phyloP scores from a whole-genome alignment of 345 rosid species.

The Ceriops decandra region DNA sequence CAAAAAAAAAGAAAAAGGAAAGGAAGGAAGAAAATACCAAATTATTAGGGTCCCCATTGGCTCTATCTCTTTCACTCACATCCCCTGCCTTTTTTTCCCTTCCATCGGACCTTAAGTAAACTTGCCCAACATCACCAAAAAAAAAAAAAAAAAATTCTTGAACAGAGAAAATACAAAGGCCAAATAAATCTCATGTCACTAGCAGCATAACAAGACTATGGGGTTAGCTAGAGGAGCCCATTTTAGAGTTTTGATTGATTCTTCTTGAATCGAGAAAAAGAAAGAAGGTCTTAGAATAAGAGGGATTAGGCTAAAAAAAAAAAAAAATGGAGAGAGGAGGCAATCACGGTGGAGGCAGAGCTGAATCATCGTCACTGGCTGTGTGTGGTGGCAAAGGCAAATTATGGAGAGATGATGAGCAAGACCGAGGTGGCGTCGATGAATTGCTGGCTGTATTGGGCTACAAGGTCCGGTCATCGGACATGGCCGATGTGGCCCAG shows the following conservation, averaged over 20 bases:
- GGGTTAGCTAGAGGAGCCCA: too few relatives aligned
- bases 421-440: constrained; percentile 34
- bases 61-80: constrained; percentile 44
- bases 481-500: constrained; percentile 35
- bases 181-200: too few relatives aligned
- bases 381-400: constrained; percentile 34
- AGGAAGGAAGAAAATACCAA: constrained; percentile 2
- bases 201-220: too few relatives aligned
- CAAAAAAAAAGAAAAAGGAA: background rate
- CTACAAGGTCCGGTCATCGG: constrained; percentile 29
- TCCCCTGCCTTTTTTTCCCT: constrained; percentile 15
- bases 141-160: background rate
- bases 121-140: background rate
- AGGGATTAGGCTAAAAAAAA: constrained; percentile 10
- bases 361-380: constrained; percentile 33
- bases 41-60: constrained; percentile 47
- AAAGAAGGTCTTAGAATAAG: constrained; percentile 21
- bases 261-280: background rate
- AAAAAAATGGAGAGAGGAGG: constrained; percentile 59
- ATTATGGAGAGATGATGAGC: constrained; percentile 47
- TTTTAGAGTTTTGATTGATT: too few relatives aligned
- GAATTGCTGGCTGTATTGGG: constrained; percentile 31
- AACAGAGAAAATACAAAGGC: too few relatives aligned
- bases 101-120: constrained; percentile 4
- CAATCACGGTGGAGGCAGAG: constrained; percentile 25